These are phyloP conservation scores for Microdochium nivale DNA, from an alignment of 2,329 filamentous ascomycete species.

Conservation along the genomic window DNA sequence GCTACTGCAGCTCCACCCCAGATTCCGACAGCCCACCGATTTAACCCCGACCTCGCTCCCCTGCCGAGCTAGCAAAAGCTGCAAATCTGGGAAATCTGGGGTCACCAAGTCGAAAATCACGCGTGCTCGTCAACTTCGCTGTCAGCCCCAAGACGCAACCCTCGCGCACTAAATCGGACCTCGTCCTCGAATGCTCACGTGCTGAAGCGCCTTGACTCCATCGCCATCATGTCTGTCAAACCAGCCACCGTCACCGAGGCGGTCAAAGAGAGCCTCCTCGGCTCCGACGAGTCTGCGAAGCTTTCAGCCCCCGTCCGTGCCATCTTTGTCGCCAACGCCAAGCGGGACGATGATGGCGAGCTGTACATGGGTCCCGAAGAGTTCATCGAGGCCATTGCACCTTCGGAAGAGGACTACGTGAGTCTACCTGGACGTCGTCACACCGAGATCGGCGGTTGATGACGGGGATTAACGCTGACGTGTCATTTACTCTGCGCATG, in stretches of 20 bases:
- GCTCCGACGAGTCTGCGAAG: constrained; percentile 46
- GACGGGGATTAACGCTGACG: neutral
- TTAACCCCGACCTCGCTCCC: neutral
- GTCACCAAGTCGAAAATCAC: neutral
- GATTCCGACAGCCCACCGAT: neutral
- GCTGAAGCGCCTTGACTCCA: neutral
- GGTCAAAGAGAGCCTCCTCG: constrained; percentile 74
- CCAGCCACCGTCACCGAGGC: constrained; percentile 51
- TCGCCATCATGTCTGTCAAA: constrained; percentile 15
- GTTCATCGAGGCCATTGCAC: constrained; percentile 86
- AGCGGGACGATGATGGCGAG: constrained; percentile 70
- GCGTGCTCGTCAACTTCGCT: neutral
- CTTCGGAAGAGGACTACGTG: constrained; percentile 83
- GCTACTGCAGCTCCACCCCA: neutral
- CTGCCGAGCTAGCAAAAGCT: neutral
- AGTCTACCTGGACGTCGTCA: constrained; percentile 28
- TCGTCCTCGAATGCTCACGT: neutral
- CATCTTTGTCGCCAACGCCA: constrained; percentile 68
- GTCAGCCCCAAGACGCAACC: neutral
- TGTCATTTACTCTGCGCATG: constrained; percentile 2
- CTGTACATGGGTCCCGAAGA: constrained; percentile 74
- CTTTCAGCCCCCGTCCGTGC: constrained; percentile 68
- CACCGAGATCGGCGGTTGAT: neutral
- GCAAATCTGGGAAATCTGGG: neutral
- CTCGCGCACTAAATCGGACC: neutral